Evolutionary conservation across 2,329 filamentous ascomycete genomes (phyloP).

Genomic region (Apiospora hydei): DNA sequence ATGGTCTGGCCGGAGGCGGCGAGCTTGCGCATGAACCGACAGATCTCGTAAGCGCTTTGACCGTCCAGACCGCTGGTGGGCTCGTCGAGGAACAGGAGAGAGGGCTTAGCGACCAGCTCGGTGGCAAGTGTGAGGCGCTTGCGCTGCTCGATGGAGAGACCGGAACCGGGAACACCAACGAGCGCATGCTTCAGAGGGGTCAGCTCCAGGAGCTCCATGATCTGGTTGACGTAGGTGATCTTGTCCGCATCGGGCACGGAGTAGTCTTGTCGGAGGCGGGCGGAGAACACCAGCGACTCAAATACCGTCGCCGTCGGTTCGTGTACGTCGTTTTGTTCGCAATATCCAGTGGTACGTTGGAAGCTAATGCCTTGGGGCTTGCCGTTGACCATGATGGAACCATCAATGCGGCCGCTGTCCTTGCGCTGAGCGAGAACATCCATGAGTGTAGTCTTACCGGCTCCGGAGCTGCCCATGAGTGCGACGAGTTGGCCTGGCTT

Average conservation of each 20-base stretch:
- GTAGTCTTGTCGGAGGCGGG: constrained; percentile 66
- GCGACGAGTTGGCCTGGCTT: constrained; percentile 72
- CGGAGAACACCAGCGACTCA: constrained; percentile 73
- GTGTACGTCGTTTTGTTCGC: constrained; percentile 76
- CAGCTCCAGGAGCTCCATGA: constrained; percentile 71
- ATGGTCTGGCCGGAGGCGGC: constrained; percentile 69
- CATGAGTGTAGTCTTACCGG: constrained; percentile 68
- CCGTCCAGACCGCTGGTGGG: constrained; percentile 75
- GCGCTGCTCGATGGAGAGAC: constrained; percentile 57
- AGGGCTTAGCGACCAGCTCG: constrained; percentile 72
- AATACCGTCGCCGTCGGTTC: constrained; percentile 70
- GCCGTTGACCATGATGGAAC: constrained; percentile 75
- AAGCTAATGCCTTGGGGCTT: constrained; percentile 67
- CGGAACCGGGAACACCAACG: constrained; percentile 54
- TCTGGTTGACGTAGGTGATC: constrained; percentile 69
- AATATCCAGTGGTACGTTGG: constrained; percentile 74
- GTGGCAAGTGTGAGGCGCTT: constrained; percentile 76
- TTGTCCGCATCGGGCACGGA: constrained; percentile 65
- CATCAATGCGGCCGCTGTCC: constrained; percentile 57
- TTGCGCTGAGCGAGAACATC: constrained; percentile 72
- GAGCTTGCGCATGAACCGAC: constrained; percentile 75
- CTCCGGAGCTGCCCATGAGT: constrained; percentile 69
- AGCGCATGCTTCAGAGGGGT: constrained; percentile 70
- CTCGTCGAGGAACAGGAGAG: constrained; percentile 75
- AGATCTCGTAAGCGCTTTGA: constrained; percentile 76